Evolutionary conservation across 371 early-diverging fungal species (phyloP).

Genomic region (Furculomyces boomerangus): DNA sequence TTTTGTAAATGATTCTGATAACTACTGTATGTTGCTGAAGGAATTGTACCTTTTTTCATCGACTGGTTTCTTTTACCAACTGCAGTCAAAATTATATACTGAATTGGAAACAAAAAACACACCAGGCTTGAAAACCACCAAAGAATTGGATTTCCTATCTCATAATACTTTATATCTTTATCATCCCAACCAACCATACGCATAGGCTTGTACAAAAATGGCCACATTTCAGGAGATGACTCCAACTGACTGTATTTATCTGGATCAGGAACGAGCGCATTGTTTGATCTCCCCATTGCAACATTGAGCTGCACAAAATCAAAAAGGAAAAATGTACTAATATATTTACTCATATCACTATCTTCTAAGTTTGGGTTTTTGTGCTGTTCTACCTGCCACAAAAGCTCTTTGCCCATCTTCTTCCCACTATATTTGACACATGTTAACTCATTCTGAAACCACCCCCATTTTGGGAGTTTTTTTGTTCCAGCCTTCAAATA

Average conservation of each 20-base stretch:
- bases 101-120: conserved; percentile 32
- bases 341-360: conserved; percentile 25
- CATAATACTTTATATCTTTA: conserved; percentile 72
- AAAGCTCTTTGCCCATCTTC: conserved; percentile 26
- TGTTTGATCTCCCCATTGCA: conserved; percentile 97
- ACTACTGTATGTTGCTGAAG: background rate
- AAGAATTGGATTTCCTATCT: conserved; percentile 90
- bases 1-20: background rate
- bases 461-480: conserved; percentile 96
- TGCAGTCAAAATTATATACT: background rate
- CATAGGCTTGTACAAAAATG: conserved; percentile 73
- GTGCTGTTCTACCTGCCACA: conserved; percentile 98
- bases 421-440: conserved; percentile 40
- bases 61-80: background rate
- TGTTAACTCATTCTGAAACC: conserved; percentile 86
- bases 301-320: conserved; percentile 92
- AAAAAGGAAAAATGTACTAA: conserved; percentile 48
- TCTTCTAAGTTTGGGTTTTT: conserved; percentile 46
- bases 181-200: conserved; percentile 98
- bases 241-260: conserved; percentile 87
- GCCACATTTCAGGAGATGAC: conserved; percentile 90
- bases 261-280: conserved; percentile 93
- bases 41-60: background rate
- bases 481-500: conserved; percentile 55
- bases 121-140: conserved; percentile 83